Percentiles rank a stretch among this genome's conserved stretches.
Evolutionary conservation across 2,329 filamentous ascomycete species (phyloP).

Genomic region (Pleomassaria siparia): DNA sequence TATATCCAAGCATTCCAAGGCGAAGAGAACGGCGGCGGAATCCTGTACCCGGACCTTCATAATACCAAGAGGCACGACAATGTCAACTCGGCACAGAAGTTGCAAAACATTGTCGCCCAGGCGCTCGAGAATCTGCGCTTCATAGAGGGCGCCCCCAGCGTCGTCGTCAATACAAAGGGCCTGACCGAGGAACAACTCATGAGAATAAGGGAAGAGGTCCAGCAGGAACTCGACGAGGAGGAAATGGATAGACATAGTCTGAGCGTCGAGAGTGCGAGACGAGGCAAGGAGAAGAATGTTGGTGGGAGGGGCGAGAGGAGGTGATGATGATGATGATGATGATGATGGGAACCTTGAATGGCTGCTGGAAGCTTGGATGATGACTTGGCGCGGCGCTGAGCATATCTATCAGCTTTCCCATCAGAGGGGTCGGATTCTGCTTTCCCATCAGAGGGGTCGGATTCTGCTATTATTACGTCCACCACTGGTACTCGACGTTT

Average conservation of each 20-base stretch:
- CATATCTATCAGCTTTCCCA: too few species aligned
- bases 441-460: too few species aligned
- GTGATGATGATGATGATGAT: too few species aligned
- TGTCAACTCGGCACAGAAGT: slow-evolving; percentile 73
- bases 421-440: too few species aligned
- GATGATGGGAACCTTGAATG: too few species aligned
- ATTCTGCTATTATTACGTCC: too few species aligned
- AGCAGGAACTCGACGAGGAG: slow-evolving; percentile 67
- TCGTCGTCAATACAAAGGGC: slow-evolving; percentile 71
- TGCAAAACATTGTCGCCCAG: slow-evolving; percentile 74
- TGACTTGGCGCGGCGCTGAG: too few species aligned
- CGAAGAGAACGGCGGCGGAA: slow-evolving; percentile 68
- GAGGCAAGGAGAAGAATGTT: slow-evolving; percentile 47
- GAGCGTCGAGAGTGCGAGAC: slow-evolving; percentile 51
- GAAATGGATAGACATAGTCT: slow-evolving; percentile 62
- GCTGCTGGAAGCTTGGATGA: too few species aligned
- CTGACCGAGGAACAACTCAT: slow-evolving; percentile 69
- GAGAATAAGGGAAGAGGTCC: slow-evolving; percentile 66
- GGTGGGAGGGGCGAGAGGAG: slow-evolving; percentile 46
- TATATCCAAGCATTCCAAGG: slow-evolving; percentile 83
- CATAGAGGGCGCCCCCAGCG: slow-evolving; percentile 77
- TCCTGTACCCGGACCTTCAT: slow-evolving; percentile 84
- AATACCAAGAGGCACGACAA: slow-evolving; percentile 74
- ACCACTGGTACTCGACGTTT: too few species aligned
- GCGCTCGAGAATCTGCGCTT: slow-evolving; percentile 86